Conservation (phyloP, 2,329 filamentous ascomycete genomes). For the Colletotrichum tamarilloi region DNA sequence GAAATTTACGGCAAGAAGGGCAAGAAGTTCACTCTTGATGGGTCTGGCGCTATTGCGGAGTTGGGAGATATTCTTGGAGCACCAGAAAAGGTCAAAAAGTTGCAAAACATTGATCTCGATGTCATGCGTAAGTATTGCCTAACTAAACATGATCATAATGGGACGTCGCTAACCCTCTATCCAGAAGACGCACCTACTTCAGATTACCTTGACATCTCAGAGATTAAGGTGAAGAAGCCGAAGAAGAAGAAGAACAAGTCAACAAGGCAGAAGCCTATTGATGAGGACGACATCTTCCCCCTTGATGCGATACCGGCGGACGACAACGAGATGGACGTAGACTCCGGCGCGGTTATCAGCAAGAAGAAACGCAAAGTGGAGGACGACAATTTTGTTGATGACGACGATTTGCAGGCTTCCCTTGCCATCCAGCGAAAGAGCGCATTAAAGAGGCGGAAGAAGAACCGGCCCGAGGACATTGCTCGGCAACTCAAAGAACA, state of each 20-base stretch:
- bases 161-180: conserved; percentile 46
- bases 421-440: conserved; percentile 84
- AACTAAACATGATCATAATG: conserved; percentile 16
- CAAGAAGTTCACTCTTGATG: conserved; percentile 89
- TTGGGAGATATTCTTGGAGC: conserved; percentile 66
- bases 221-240: conserved; percentile 93
- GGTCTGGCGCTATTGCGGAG: conserved; percentile 76
- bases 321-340: conserved; percentile 79
- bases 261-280: conserved; percentile 75
- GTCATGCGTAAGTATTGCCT: conserved; percentile 68
- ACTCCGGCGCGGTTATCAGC: conserved; percentile 60
- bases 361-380: conserved; percentile 73
- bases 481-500: conserved; percentile 81
- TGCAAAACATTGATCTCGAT: conserved; percentile 81
- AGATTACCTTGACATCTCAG: conserved; percentile 88
- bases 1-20: conserved; percentile 91
- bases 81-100: conserved; percentile 69
- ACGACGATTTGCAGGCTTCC: conserved; percentile 90
- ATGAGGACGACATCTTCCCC: conserved; percentile 71
- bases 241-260: conserved; percentile 92
- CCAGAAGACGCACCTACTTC: conserved; percentile 76
- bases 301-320: conserved; percentile 49
- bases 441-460: conserved; percentile 93
- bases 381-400: conserved; percentile 81
- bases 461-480: conserved; percentile 85